Evolutionary conservation across 208 protist species (phyloP).

Genomic region (Leishmania turanica): DNA sequence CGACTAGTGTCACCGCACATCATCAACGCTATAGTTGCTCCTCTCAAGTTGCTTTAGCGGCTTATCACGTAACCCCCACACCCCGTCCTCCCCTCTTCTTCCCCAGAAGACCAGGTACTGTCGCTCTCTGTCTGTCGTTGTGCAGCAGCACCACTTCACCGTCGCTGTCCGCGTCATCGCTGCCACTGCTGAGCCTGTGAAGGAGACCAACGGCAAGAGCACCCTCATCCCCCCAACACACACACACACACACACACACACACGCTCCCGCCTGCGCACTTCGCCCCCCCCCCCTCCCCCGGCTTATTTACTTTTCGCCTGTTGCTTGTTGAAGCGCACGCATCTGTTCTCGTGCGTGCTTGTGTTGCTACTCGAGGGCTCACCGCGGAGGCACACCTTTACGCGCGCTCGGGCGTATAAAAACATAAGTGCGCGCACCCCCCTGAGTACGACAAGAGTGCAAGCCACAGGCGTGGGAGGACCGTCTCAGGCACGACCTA

Average conservation of each 20-base stretch:
- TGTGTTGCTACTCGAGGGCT: neutral
- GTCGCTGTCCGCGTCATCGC: neutral
- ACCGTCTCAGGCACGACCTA: neutral
- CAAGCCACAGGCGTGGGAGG: neutral
- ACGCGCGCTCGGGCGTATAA: neutral
- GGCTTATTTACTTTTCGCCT: too few species aligned
- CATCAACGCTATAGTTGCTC: neutral
- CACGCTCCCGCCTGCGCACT: neutral
- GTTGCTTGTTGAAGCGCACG: too few species aligned
- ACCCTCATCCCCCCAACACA: neutral
- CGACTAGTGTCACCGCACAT: neutral
- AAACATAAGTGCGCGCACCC: neutral
- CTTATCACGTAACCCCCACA: neutral
- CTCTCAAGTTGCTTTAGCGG: neutral
- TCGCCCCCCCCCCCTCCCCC: too few species aligned
- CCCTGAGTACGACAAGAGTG: neutral
- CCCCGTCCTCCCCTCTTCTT: neutral
- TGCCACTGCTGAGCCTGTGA: neutral
- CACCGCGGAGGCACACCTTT: neutral
- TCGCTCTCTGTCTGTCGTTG: neutral
- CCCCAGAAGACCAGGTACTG: neutral
- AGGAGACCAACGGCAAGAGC: neutral
- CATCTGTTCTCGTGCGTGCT: neutral
- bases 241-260: neutral
- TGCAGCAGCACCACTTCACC: neutral